Conservation (phyloP, 352 stramenopile genomes). For the Pythium coloratum region DNA sequence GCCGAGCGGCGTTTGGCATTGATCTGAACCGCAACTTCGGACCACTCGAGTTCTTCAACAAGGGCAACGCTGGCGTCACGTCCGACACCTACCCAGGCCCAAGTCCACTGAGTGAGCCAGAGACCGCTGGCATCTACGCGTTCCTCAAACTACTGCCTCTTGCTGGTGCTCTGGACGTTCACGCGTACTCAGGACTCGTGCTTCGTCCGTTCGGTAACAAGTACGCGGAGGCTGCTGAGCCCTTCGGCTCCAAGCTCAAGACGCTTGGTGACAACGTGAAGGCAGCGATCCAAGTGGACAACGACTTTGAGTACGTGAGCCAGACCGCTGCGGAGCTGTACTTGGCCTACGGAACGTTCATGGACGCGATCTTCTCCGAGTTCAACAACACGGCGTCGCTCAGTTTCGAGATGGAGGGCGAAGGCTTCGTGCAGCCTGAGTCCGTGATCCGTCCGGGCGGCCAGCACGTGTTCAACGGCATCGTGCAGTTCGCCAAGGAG, state of each 20-base stretch:
- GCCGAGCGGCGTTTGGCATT: not conserved
- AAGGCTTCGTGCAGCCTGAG: conserved; percentile 1
- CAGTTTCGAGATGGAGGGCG: not conserved
- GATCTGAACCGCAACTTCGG: not conserved
- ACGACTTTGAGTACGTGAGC: conserved; percentile 5
- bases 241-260: conserved; percentile 26
- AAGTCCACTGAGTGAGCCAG: not conserved
- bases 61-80: not conserved
- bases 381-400: not conserved
- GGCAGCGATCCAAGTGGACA: not conserved
- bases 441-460: conserved; percentile 2
- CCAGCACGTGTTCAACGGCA: conserved; percentile 5
- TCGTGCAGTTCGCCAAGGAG: conserved; percentile 27
- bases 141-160: not conserved
- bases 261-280: conserved; percentile 20
- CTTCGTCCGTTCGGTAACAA: conserved; percentile 26
- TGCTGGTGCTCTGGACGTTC: not conserved
- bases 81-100: not conserved
- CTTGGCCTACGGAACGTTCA: not conserved
- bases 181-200: conserved; percentile 3
- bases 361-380: not conserved
- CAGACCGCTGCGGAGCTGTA: conserved; percentile 11
- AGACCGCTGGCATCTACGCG: not conserved
- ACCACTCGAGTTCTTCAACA: not conserved
- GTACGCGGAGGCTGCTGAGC: conserved; percentile 2